Conservation (phyloP, 345 rosid species). For the Leavenworthia alabamica region DNA sequence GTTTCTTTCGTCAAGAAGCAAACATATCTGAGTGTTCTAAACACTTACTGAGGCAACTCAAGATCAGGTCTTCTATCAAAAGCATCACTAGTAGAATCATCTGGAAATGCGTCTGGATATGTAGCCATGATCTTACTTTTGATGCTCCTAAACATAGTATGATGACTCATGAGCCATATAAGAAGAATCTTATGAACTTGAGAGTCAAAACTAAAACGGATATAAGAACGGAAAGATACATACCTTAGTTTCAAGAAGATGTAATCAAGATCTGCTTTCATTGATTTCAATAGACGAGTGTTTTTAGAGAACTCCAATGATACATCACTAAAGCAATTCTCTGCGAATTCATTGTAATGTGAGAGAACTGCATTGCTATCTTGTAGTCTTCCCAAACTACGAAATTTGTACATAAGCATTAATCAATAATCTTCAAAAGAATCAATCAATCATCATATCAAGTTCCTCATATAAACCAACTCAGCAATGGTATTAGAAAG, state of each 20-base stretch:
- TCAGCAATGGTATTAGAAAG: background rate
- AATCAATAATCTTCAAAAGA: background rate
- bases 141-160: constrained; percentile 46
- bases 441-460: background rate
- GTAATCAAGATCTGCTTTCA: constrained; percentile 88
- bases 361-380: constrained; percentile 89
- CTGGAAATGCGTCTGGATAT: constrained; percentile 90
- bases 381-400: constrained; percentile 90
- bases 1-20: background rate
- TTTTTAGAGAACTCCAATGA: constrained; percentile 61
- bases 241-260: constrained; percentile 88
- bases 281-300: constrained; percentile 59
- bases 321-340: constrained; percentile 71
- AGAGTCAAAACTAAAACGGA: background rate
- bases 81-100: constrained; percentile 52
- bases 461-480: background rate
- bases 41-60: constrained; percentile 43
- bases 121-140: constrained; percentile 60
- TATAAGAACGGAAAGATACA: background rate
- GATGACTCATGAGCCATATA: background rate
- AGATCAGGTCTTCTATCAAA: constrained; percentile 80
- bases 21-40: background rate
- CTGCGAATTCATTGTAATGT: constrained; percentile 82
- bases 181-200: no score
- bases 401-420: background rate